Percentiles rank a stretch among this genome's conserved stretches.
Evolutionary conservation across 140 eudicot species (phyloP).

Genomic region (Stevia rebaudiana): DNA sequence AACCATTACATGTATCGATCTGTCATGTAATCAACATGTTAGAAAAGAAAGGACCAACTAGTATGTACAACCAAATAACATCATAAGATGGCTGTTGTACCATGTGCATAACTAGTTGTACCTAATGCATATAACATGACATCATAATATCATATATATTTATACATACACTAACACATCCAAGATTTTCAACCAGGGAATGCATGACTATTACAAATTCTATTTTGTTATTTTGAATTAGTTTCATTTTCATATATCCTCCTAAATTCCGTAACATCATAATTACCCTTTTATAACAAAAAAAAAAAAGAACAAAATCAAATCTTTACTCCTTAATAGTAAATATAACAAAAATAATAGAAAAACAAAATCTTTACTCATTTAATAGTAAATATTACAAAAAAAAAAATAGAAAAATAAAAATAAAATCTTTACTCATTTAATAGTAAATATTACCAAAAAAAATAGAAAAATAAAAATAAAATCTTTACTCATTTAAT

Average conservation of each 20-base stretch:
- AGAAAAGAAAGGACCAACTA: conserved; percentile 18
- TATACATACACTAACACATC: not conserved
- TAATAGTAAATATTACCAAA: too few relatives aligned
- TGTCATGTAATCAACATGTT: conserved; percentile 38
- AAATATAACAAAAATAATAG: too few relatives aligned
- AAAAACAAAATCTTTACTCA: too few relatives aligned
- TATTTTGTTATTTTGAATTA: not conserved
- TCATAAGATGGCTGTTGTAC: not conserved
- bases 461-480: not conserved
- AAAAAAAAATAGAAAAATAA: not conserved
- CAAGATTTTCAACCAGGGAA: not conserved
- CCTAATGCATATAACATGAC: not conserved
- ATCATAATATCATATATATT: not conserved
- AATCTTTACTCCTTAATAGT: too few relatives aligned
- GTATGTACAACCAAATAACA: conserved; percentile 20
- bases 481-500: too few relatives aligned
- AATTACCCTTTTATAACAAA: too few relatives aligned
- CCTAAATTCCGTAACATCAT: not conserved
- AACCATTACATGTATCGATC: conserved; percentile 95
- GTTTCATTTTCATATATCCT: not conserved
- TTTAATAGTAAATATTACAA: too few relatives aligned
- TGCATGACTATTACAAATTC: not conserved
- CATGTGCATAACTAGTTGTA: not conserved
- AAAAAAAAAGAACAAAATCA: too few relatives aligned
- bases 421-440: not conserved